These are phyloP conservation scores for Betula pendula DNA, from an alignment of 306 rosid species.

Conservation along the genomic window DNA sequence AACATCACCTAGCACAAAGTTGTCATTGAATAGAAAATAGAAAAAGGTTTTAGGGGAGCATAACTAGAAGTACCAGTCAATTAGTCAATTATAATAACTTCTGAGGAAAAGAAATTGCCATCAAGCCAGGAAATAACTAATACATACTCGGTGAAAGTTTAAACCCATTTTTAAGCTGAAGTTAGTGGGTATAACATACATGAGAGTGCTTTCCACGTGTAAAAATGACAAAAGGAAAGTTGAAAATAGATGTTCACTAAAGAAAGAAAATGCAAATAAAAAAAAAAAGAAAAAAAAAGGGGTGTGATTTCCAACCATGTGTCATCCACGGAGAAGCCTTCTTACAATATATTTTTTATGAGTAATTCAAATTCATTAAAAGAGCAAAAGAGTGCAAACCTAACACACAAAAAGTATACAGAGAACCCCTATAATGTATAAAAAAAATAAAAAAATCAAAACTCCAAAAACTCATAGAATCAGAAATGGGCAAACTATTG, in stretches of 20 bases:
- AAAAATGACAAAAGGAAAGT: not conserved
- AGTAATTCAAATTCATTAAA: too few relatives aligned
- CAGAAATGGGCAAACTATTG: too few relatives aligned
- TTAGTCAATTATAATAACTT: not conserved
- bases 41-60: not conserved
- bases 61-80: not conserved
- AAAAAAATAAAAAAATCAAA: too few relatives aligned
- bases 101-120: not conserved
- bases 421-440: too few relatives aligned
- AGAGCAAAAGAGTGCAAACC: too few relatives aligned
- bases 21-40: not conserved
- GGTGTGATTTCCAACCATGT: not conserved
- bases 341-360: too few relatives aligned
- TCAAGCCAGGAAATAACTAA: not conserved
- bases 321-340: too few relatives aligned
- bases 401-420: too few relatives aligned
- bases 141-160: not conserved
- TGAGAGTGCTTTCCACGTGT: not conserved
- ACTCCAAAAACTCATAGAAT: too few relatives aligned
- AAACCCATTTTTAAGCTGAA: not conserved
- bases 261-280: not conserved
- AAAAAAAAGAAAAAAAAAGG: not conserved
- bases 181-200: not conserved
- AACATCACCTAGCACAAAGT: constrained; percentile 14
- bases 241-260: not conserved